Conservation (phyloP, 306 rosid species). For the Argentina anserina region DNA sequence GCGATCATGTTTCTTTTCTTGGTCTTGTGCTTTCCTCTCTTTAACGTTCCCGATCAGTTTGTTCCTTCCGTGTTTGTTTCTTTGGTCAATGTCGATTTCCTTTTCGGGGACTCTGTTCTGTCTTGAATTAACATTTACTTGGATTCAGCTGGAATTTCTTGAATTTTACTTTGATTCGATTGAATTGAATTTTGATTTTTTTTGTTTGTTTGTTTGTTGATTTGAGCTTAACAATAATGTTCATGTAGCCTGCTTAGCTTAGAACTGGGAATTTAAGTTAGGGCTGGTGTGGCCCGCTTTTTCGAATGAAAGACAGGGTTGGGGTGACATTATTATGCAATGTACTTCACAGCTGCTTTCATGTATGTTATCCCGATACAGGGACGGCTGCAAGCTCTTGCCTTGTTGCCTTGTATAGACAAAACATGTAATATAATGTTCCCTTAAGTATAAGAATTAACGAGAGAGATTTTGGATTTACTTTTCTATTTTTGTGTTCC, state of each 20-base stretch:
- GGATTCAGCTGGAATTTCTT: neutral
- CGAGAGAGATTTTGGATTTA: neutral
- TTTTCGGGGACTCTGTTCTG: neutral
- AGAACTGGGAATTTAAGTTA: neutral
- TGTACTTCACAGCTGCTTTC: neutral
- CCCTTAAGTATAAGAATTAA: neutral
- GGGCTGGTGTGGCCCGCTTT: neutral
- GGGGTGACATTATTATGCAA: neutral
- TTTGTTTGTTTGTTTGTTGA: too few relatives aligned
- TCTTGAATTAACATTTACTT: neutral
- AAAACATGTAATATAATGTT: neutral
- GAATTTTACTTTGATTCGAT: neutral
- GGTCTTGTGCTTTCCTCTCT: too few relatives aligned
- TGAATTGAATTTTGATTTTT: neutral
- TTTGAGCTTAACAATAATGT: neutral
- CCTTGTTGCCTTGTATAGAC: neutral
- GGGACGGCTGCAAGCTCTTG: neutral
- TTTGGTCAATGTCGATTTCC: too few relatives aligned
- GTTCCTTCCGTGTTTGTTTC: too few relatives aligned
- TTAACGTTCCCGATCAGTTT: too few relatives aligned
- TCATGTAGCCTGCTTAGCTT: neutral
- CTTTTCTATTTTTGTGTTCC: neutral
- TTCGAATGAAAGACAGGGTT: neutral
- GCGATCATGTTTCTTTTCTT: too few relatives aligned
- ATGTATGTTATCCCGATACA: neutral